These are phyloP conservation scores for Arabidopsis hybrid DNA, from an alignment of 441 rosid species.

Conservation along the genomic window DNA sequence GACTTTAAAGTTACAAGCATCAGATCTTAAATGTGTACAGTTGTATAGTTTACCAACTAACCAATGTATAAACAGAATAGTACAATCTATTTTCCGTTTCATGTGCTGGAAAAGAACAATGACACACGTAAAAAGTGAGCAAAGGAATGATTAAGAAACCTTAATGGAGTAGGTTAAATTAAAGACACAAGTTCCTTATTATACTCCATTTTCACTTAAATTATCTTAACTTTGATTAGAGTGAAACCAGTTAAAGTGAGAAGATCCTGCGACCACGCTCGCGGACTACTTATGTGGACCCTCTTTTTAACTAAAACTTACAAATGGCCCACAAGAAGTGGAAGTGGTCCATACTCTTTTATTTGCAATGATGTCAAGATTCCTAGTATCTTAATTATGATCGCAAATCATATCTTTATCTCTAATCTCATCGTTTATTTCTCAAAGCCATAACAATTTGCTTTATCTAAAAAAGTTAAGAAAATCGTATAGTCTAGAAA, in stretches of 20 bases:
- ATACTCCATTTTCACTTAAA: slow-evolving; percentile 9
- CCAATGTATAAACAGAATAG: background rate
- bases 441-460: background rate
- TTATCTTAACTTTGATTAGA: slow-evolving; percentile 35
- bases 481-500: no score
- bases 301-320: slow-evolving; percentile 38
- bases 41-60: slow-evolving; percentile 4
- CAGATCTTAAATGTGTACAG: background rate
- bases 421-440: background rate
- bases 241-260: slow-evolving; percentile 37
- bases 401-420: slow-evolving; percentile 29
- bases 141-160: slow-evolving; percentile 42
- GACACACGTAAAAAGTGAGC: slow-evolving; percentile 41
- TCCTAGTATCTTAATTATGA: slow-evolving; percentile 37
- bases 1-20: slow-evolving; percentile 1
- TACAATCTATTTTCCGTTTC: slow-evolving; percentile 7
- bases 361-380: slow-evolving; percentile 41
- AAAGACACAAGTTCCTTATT: slow-evolving; percentile 22
- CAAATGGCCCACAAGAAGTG: slow-evolving; percentile 25
- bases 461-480: background rate
- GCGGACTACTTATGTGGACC: slow-evolving; percentile 37
- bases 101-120: slow-evolving; percentile 41
- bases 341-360: slow-evolving; percentile 34
- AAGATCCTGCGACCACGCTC: slow-evolving; percentile 45
- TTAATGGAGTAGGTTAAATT: slow-evolving; percentile 36